Evolutionary conservation across 169 alveolate species (phyloP), one percentile per base, ranked within the genome.

Genomic region (Eimeria falciformis): DNA sequence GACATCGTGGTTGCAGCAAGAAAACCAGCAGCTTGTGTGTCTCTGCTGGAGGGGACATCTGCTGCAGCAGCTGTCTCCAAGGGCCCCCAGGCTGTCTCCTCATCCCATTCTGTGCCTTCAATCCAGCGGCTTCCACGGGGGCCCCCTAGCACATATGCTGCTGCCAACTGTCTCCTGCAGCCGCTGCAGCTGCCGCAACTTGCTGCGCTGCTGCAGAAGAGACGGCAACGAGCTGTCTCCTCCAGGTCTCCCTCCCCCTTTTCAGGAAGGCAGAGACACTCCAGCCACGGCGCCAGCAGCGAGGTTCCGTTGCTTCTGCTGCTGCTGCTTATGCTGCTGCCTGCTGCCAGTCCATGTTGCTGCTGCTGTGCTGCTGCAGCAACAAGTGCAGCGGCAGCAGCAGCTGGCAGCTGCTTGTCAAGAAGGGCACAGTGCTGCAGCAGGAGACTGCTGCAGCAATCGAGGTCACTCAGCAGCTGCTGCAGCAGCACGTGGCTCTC

Each of bases 321-420:
- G 62, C 58, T 33, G 65, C 84, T 73, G 78, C 45, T 71, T 45
- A 3, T 14, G 53, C 27, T 71, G 84, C 66, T 69, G 84, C 84
- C 21, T n/a, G n/a, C n/a, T n/a, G n/a, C 55, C 11, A 43, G 55
- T 6, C 47, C 69, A 65, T 77, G 86, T 2, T 45, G 86, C 46
- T 6, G 86, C 62, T 73, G 84, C 84, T 43, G 84, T 73, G 84
- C 84, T 43, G 84, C 81, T 73, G 84, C 62, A 37, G 84, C 53
- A n/a, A 56, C 62, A 21, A 25, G 45, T 68, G 78, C 78, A n/a
- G 84, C 58, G 46, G 84, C 84, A 73, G 43, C 62, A 73, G 84
- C 84, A 73, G 84, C 84, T 37, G 84, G 84, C 5, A 73, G 58
- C 37, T 43, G 84, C 1, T 50, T 40, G 3, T 73, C 62, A 0